Evolutionary conservation across 306 rosid species (phyloP).

Genomic region (Trifolium subterraneum): DNA sequence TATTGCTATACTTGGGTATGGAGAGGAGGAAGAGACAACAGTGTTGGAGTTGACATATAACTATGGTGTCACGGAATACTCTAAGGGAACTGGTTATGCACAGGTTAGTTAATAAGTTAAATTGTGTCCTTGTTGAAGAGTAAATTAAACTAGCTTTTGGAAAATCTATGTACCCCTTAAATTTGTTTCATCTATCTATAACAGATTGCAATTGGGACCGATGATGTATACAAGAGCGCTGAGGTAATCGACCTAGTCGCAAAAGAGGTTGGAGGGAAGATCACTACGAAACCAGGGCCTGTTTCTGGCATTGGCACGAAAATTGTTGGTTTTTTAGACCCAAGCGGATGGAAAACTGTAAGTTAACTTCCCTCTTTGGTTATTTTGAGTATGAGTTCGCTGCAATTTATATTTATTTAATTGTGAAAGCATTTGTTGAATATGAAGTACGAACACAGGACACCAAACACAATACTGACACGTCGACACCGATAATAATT

Average conservation of each 20-base stretch:
- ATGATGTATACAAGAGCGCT: slow-evolving; percentile 90
- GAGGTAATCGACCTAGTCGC: slow-evolving; percentile 67
- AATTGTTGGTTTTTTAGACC: slow-evolving; percentile 74
- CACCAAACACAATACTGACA: no score
- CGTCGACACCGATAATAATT: no score
- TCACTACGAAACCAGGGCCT: slow-evolving; percentile 86
- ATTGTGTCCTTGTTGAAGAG: neutral
- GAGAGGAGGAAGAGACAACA: slow-evolving; percentile 74
- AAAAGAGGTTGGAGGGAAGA: slow-evolving; percentile 93
- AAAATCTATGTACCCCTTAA: slow-evolving; percentile 10
- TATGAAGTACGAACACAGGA: no score
- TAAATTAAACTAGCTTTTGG: slow-evolving; percentile 27
- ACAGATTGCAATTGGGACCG: slow-evolving; percentile 89
- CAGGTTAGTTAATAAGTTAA: slow-evolving; percentile 59
- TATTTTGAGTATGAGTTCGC: neutral
- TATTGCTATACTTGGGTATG: slow-evolving; percentile 75
- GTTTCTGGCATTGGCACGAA: slow-evolving; percentile 82
- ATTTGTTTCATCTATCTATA: slow-evolving; percentile 27
- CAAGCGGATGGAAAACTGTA: slow-evolving; percentile 98
- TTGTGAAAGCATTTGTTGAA: no score
- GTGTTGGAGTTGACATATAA: slow-evolving; percentile 91
- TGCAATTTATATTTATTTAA: neutral
- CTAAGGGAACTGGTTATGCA: slow-evolving; percentile 90
- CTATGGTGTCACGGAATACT: slow-evolving; percentile 82
- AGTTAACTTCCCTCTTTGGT: slow-evolving; percentile 35